phyloP scores from a whole-genome alignment of 75 land plant species.

The Sequoiadendron giganteum region DNA sequence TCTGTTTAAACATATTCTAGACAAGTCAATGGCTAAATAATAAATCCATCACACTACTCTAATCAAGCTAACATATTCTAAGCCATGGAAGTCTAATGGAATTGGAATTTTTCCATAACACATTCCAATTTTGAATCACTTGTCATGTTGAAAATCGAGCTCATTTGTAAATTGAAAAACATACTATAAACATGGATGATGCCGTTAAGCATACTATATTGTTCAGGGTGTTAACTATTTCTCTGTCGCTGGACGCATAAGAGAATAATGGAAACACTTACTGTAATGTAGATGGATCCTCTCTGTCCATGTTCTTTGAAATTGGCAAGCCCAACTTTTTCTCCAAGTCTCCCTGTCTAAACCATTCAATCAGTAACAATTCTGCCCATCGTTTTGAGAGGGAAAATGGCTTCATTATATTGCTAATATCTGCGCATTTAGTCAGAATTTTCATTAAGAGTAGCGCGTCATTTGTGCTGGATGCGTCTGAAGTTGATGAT shows the following conservation, averaged over 20 bases:
- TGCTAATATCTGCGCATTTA: conserved; percentile 49
- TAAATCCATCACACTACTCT: no score
- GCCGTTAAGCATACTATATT: no score
- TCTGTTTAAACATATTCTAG: conserved; percentile 13
- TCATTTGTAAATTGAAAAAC: no score
- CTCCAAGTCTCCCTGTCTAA: conserved; percentile 46
- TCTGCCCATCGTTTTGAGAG: conserved; percentile 49
- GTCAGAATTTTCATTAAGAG: conserved; percentile 33
- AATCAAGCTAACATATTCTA: no score
- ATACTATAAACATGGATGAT: no score
- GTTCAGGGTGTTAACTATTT: no score
- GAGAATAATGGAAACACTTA: background rate
- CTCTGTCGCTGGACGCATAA: no score
- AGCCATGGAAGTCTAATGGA: no score
- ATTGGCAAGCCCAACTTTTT: conserved; percentile 30
- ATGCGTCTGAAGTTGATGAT: conserved; percentile 9
- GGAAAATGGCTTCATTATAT: conserved; percentile 34
- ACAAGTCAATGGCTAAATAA: no score
- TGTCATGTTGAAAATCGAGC: no score
- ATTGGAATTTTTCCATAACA: no score
- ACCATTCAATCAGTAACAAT: conserved; percentile 40
- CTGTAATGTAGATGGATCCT: conserved; percentile 31
- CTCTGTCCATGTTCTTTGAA: conserved; percentile 45
- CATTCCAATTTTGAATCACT: no score
- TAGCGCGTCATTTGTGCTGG: conserved; percentile 28